These are phyloP conservation scores for Ascochyta koolunga DNA, from an alignment of 2,329 filamentous ascomycete genomes.

Conservation along the genomic window DNA sequence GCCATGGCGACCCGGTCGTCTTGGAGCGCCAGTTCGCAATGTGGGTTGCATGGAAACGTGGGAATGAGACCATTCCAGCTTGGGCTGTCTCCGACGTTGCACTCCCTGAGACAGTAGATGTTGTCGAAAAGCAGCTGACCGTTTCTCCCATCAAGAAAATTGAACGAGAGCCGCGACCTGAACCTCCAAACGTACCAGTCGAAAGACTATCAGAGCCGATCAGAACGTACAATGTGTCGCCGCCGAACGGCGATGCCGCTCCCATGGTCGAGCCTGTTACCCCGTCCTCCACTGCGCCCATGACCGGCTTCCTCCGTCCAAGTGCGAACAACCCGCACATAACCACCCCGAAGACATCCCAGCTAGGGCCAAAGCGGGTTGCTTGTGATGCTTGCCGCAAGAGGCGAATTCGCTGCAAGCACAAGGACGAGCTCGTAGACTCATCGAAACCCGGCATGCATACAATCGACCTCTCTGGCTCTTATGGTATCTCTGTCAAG, in stretches of 20 bases:
- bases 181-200: constrained; percentile 51
- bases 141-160: constrained; percentile 61
- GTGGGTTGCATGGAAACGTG: constrained; percentile 72
- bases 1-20: constrained; percentile 65
- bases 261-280: constrained; percentile 16
- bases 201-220: constrained; percentile 51
- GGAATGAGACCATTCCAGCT: constrained; percentile 65
- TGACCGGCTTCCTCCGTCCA: constrained; percentile 46
- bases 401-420: constrained; percentile 67
- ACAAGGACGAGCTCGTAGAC: constrained; percentile 61
- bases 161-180: constrained; percentile 58
- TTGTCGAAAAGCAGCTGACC: constrained; percentile 60
- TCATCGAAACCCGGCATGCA: constrained; percentile 39
- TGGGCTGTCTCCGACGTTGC: constrained; percentile 66
- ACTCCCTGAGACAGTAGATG: constrained; percentile 50
- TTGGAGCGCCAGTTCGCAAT: constrained; percentile 65
- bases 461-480: constrained; percentile 41
- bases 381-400: constrained; percentile 69
- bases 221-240: constrained; percentile 26
- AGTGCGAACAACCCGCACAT: constrained; percentile 47
- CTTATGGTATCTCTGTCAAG: constrained; percentile 42
- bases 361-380: constrained; percentile 64
- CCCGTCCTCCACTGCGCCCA: constrained; percentile 36
- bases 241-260: constrained; percentile 9
- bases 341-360: constrained; percentile 62